Evolutionary conservation across 2,329 filamentous ascomycete genomes (phyloP).

Genomic region (Didymella exigua): DNA sequence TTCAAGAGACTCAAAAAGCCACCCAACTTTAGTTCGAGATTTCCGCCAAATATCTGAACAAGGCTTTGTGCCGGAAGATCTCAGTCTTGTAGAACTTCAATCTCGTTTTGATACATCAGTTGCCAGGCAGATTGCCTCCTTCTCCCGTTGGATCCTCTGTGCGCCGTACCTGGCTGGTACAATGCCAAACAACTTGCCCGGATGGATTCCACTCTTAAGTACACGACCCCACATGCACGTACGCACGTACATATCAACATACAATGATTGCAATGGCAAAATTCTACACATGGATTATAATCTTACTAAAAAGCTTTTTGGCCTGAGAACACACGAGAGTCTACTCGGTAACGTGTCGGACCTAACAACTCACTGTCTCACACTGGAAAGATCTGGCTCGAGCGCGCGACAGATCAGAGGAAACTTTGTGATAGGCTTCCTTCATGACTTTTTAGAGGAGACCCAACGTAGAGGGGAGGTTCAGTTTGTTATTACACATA

Average conservation of each 20-base stretch:
- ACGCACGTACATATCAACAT: background rate
- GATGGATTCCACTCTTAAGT: background rate
- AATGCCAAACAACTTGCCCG: background rate
- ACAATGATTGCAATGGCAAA: background rate
- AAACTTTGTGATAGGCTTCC: background rate
- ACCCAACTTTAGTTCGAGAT: background rate
- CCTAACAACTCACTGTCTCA: no score
- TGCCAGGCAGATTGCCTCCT: background rate
- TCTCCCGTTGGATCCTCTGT: background rate
- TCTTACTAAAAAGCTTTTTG: background rate
- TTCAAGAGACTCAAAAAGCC: background rate
- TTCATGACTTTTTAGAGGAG: background rate
- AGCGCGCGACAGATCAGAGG: no score
- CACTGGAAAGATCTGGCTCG: no score
- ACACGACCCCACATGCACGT: background rate
- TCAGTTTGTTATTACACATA: background rate
- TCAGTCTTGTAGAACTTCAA: background rate
- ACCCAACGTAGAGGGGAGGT: background rate
- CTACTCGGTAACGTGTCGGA: no score
- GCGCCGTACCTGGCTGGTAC: background rate
- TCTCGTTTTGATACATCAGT: background rate
- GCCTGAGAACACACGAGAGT: background rate
- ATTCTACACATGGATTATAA: background rate
- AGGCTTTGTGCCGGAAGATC: background rate
- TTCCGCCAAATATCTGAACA: background rate